These are phyloP conservation scores for Chenopodium quinoa DNA, from an alignment of 148 eudicot species.

Conservation along the genomic window DNA sequence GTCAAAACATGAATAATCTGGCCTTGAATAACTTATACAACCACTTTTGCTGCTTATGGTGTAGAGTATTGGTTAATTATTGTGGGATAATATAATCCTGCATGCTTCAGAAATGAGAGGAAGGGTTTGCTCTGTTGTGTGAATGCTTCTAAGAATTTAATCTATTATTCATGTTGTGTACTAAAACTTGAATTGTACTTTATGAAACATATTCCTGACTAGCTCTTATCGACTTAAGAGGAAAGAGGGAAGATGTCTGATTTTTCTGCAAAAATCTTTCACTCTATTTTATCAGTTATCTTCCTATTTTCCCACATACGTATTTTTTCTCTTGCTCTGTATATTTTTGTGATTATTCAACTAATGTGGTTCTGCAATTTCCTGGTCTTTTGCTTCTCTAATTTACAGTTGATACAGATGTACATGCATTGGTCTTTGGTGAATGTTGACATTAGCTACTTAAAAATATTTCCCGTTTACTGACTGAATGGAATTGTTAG, in stretches of 20 bases:
- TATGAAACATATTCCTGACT: neutral
- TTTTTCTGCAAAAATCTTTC: neutral
- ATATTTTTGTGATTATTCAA: neutral
- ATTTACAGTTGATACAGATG: too few relatives aligned
- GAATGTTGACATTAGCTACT: neutral
- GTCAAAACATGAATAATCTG: too few relatives aligned
- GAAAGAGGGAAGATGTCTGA: neutral
- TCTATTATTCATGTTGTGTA: neutral
- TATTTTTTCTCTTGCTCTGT: neutral
- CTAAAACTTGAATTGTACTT: neutral
- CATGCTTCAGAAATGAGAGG: neutral
- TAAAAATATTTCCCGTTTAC: neutral
- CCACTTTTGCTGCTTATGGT: too few relatives aligned
- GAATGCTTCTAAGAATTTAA: neutral
- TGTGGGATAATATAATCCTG: neutral
- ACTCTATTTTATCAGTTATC: neutral
- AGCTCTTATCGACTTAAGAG: neutral
- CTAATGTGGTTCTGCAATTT: neutral
- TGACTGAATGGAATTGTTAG: neutral
- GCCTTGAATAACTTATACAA: too few relatives aligned
- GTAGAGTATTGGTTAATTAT: neutral
- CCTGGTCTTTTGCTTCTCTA: too few relatives aligned
- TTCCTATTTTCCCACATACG: neutral
- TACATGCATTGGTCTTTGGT: neutral
- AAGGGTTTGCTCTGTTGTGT: neutral